phyloP scores from a whole-genome alignment of 1,284 basidiomycete species.

The Thecaphora thlaspeos region DNA sequence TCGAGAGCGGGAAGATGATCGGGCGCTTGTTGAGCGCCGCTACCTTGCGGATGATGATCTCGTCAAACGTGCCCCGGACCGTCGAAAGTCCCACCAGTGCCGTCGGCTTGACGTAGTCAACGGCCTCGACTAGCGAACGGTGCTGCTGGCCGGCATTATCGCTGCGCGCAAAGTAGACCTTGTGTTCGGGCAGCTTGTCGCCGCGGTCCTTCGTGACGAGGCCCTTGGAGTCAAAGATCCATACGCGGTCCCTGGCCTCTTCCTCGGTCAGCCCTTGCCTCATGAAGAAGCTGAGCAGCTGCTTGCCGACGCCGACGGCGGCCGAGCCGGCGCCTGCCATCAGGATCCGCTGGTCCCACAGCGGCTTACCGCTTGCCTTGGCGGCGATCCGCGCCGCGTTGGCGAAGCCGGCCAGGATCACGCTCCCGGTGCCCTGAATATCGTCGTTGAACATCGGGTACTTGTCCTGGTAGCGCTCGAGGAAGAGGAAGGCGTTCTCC shows the following conservation, averaged over 20 bases:
- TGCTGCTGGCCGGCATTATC: slow-evolving; percentile 52
- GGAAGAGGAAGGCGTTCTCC: slow-evolving; percentile 55
- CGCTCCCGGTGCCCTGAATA: slow-evolving; percentile 66
- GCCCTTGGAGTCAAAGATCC: slow-evolving; percentile 55
- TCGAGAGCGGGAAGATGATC: slow-evolving; percentile 94
- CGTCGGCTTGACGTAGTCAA: slow-evolving; percentile 84
- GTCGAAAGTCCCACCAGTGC: slow-evolving; percentile 88
- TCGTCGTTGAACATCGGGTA: slow-evolving; percentile 71
- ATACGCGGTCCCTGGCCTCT: slow-evolving; percentile 51
- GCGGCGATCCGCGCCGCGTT: slow-evolving; percentile 79
- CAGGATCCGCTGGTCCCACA: slow-evolving; percentile 78
- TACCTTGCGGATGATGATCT: slow-evolving; percentile 76
- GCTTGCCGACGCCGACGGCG: slow-evolving; percentile 68
- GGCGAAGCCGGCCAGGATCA: slow-evolving; percentile 85
- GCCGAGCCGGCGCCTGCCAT: slow-evolving; percentile 88
- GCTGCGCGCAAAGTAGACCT: slow-evolving; percentile 49
- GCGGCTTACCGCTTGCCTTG: slow-evolving; percentile 68
- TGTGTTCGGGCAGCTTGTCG: slow-evolving; percentile 51
- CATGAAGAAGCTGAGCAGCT: slow-evolving; percentile 56
- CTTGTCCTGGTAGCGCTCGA: slow-evolving; percentile 53
- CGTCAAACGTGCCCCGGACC: slow-evolving; percentile 76
- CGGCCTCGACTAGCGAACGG: slow-evolving; percentile 69
- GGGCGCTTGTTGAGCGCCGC: slow-evolving; percentile 79
- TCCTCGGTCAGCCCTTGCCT: slow-evolving; percentile 47
- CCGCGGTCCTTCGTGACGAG: slow-evolving; percentile 53